Conservation (phyloP, 768 basidiomycete species). For the Boletus speciosus region DNA sequence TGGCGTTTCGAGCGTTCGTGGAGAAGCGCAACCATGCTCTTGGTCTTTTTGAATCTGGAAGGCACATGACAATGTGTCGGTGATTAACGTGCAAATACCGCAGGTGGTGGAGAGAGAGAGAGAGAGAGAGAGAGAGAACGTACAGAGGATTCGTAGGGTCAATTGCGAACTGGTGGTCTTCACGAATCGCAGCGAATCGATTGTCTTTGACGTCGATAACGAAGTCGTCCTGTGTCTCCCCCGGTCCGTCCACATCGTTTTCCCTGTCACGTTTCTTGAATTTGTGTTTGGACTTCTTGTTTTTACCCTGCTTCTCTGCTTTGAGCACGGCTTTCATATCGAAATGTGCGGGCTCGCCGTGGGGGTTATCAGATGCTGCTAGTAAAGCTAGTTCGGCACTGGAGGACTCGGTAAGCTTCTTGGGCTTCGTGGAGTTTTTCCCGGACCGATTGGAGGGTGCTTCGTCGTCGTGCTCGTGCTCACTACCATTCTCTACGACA, state of each 20-base stretch:
- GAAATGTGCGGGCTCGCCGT: conserved; percentile 72
- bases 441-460: conserved; percentile 17
- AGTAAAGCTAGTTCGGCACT: conserved; percentile 66
- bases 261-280: conserved; percentile 9
- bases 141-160: conserved; percentile 96
- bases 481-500: conserved; percentile 34
- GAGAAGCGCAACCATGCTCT: conserved; percentile 81
- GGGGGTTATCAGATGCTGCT: conserved; percentile 50
- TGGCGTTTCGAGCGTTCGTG: conserved; percentile 77
- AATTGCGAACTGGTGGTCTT: conserved; percentile 90
- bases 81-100: background rate
- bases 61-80: background rate
- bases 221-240: conserved; percentile 79
- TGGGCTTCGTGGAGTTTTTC: conserved; percentile 23
- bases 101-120: background rate
- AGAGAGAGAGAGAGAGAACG: conserved; percentile 29
- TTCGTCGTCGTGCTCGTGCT: conserved; percentile 24
- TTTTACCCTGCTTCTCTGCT: conserved; percentile 65
- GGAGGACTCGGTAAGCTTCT: conserved; percentile 18
- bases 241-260: conserved; percentile 42
- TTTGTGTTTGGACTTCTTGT: conserved; percentile 40
- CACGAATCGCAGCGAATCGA: conserved; percentile 83
- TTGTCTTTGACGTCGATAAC: conserved; percentile 80
- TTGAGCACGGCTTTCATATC: conserved; percentile 86
- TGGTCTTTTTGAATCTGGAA: conserved; percentile 86